Evolutionary conservation across 1,284 basidiomycete species (phyloP), one percentile per base, ranked within the genome.

Genomic region (Irpex rosettiformis): DNA sequence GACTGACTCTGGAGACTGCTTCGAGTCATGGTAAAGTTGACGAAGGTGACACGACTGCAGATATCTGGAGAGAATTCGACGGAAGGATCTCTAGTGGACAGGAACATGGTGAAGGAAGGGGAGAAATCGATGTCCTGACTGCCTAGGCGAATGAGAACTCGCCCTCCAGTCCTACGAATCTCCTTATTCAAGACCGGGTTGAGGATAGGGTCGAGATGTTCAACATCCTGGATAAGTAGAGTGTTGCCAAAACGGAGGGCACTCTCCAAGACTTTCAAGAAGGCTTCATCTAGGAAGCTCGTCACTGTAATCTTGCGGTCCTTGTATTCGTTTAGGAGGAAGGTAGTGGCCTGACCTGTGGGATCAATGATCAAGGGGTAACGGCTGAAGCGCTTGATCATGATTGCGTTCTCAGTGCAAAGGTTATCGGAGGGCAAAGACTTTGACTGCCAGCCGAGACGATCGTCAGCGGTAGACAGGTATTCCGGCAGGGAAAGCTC

Each of bases 11-110:
- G 96, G 37, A 99, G 81, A 82, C 95, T 98, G 73, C 94, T 94
- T 60, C 96, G 85, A 0, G 97, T 99, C 94, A 99, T 99, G 16
- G 96, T 99, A 75, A 99, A 99, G 79, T 99, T 99, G 79, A 99
- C 96, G 70, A 99, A 98, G 0, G 96, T 97, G 37, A 99, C 97
- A 60, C 97, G 88, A 77, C 94, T 97, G 81, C 96, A 99, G 62
- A 99, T 95, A 72, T 99, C 96, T 1, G 97, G 95, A 21, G 96
- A 93, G 75, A 99, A 98, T 68, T 98, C 95, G 62, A 98, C 91
- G 0, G 95, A 96, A 0, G 98, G 96, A 73, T 99, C 96, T 24
- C 96, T 83, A 6, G 97, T 99, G 2, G 97, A 94, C 53, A 99
- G 81, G 84, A 99, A 99, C 93, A 99, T 96, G 8, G 93, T 96